Evolutionary conservation across 2,329 filamentous ascomycete species (phyloP), one percentile per base, ranked within the genome.

Genomic region (Colletotrichum filicis): DNA sequence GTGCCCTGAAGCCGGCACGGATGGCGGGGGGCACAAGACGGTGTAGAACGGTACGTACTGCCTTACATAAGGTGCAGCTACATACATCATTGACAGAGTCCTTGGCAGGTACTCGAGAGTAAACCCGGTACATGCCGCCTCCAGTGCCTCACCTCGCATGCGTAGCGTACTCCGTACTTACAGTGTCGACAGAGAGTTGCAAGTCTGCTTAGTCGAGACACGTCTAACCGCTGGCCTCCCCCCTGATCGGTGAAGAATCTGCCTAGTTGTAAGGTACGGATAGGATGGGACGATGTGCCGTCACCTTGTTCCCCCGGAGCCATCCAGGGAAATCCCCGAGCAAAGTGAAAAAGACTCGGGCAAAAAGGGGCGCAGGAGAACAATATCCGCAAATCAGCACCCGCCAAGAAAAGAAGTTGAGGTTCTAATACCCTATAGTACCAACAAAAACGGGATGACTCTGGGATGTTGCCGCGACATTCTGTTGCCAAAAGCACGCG

Each of bases 321-420:
- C 9, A 14, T 11, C 24, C 22, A 55, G 42, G 42, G 8, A 19
- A 53, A 24, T 8, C 28, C 22, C 37, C 16, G 57, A 11, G 22
- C 12, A 61, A 24, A 35, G 26, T 16, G 16, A 49, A 26, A 26
- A 16, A 66, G 11, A n/a, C 37, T 42, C 37, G 7, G 22, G 8
- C 8, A 24, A 7, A 14, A 26, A 62, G n/a, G 8, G 52, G 58
- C 53, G 42, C 5, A n/a, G 24, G 49, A 55, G 6, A 58, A 26
- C 9, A 35, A 57, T 22, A 58, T 37, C 56, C 62, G 68, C 42
- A 60, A 71, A 60, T 56, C 56, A 67, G 62, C 42, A 11, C 42
- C 42, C n/a, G 3, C 19, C 4, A 22, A 19, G 19, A n/a, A 42
- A 42, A 19, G 37, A 42, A 42, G 37, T 42, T 19, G 16, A 16